Conservation (phyloP, 78 protist species). For the Chrysochromulina tobinii region DNA sequence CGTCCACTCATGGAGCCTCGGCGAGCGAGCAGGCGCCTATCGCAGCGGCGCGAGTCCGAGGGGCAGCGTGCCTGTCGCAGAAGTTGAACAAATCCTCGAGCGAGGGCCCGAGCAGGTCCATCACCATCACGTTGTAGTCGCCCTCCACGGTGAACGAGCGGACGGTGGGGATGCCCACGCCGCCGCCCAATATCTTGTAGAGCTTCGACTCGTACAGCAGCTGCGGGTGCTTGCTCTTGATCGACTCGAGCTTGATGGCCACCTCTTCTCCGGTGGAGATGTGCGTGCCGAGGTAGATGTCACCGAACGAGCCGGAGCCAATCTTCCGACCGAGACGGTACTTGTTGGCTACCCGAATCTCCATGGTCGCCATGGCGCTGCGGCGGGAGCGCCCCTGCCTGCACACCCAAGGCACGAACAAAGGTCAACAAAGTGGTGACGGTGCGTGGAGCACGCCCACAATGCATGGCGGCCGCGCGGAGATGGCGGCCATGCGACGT, state of each 20-base stretch:
- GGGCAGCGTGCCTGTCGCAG: background rate
- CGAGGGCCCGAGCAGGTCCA: constrained; percentile 68
- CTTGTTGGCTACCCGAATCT: too few relatives aligned
- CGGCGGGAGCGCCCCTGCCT: too few relatives aligned
- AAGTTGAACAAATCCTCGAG: constrained; percentile 65
- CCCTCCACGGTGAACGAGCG: background rate
- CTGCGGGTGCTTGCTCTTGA: background rate
- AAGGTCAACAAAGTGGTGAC: too few relatives aligned
- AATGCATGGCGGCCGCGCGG: too few relatives aligned
- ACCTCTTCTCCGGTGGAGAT: background rate
- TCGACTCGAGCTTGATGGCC: constrained; percentile 21
- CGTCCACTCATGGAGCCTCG: too few relatives aligned
- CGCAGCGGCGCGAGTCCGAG: too few relatives aligned
- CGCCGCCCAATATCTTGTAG: background rate
- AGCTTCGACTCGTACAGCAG: background rate
- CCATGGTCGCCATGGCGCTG: too few relatives aligned
- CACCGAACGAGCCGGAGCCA: constrained; percentile 82
- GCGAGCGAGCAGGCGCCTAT: too few relatives aligned
- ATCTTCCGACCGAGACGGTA: constrained; percentile 36
- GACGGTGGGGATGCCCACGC: background rate
- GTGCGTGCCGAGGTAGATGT: constrained; percentile 55
- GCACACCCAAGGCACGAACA: too few relatives aligned
- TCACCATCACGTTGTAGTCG: constrained; percentile 82
- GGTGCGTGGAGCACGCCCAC: too few relatives aligned
- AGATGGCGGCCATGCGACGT: too few relatives aligned